Evolutionary conservation across 2,329 filamentous ascomycete genomes (phyloP).

Genomic region (Pyricularia pennisetigena): DNA sequence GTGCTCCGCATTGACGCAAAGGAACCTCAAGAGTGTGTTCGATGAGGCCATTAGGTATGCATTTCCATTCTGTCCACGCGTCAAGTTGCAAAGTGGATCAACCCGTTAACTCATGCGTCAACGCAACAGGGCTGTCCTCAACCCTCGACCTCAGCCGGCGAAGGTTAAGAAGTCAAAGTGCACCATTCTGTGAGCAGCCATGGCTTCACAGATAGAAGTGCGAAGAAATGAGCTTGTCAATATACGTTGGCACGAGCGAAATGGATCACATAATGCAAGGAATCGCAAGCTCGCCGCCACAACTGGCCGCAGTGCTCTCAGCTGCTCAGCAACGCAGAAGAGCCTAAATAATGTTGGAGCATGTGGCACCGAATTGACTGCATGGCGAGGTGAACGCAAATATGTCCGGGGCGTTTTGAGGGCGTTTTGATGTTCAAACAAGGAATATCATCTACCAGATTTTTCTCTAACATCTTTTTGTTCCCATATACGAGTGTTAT

Average conservation of each 20-base stretch:
- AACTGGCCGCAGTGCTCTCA: not conserved
- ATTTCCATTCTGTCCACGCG: constrained; percentile 7
- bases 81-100: constrained; percentile 11
- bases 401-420: not conserved
- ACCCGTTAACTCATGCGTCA: constrained; percentile 13
- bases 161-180: constrained; percentile 60
- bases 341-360: not conserved
- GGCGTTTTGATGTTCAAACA: not conserved
- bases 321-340: not conserved
- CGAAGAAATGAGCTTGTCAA: not conserved
- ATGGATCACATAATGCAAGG: not conserved
- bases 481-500: not conserved
- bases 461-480: not conserved
- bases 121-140: constrained; percentile 54
- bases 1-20: constrained; percentile 92
- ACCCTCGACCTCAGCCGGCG: constrained; percentile 48
- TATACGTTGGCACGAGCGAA: not conserved
- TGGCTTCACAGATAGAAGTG: not conserved
- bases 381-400: not conserved
- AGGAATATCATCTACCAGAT: not conserved
- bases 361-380: not conserved
- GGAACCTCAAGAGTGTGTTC: constrained; percentile 97
- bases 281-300: not conserved
- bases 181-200: constrained; percentile 50
- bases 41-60: constrained; percentile 94